Conservation (phyloP, 2,329 filamentous ascomycete genomes). For the Aureobasidium vineae region DNA sequence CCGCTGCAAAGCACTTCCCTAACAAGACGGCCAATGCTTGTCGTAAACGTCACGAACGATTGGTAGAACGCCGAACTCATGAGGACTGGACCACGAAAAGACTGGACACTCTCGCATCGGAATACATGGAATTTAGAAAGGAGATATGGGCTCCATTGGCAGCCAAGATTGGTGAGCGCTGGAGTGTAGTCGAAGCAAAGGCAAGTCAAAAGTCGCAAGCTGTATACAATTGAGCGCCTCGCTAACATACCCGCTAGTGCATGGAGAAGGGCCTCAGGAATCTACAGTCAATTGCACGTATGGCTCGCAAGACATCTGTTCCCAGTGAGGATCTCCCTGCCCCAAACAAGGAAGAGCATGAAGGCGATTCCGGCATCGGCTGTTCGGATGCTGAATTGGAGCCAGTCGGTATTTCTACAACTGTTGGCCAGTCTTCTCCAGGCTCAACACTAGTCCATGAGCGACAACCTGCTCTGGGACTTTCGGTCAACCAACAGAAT, state of each 20-base stretch:
- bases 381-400: conserved; percentile 51
- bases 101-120: conserved; percentile 69
- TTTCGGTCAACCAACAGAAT: background rate
- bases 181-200: conserved; percentile 75
- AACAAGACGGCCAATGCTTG: conserved; percentile 78
- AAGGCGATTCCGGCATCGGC: conserved; percentile 70
- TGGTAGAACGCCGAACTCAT: conserved; percentile 70
- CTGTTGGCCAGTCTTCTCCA: background rate
- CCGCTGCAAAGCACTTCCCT: conserved; percentile 72
- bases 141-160: conserved; percentile 80
- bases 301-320: conserved; percentile 61
- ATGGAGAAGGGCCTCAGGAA: conserved; percentile 83
- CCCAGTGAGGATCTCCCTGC: conserved; percentile 44
- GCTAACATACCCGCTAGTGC: conserved; percentile 54
- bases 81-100: conserved; percentile 78
- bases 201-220: conserved; percentile 51
- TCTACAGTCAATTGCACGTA: conserved; percentile 66
- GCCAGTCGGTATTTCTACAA: conserved; percentile 15
- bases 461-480: background rate
- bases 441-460: background rate
- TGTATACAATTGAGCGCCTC: conserved; percentile 39
- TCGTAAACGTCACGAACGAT: conserved; percentile 80
- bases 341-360: conserved; percentile 43
- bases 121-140: conserved; percentile 75
- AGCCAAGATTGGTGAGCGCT: conserved; percentile 56